Base-by-base conservation (phyloP, 352 stramenopile species). In the Globisporangium splendens region DNA sequence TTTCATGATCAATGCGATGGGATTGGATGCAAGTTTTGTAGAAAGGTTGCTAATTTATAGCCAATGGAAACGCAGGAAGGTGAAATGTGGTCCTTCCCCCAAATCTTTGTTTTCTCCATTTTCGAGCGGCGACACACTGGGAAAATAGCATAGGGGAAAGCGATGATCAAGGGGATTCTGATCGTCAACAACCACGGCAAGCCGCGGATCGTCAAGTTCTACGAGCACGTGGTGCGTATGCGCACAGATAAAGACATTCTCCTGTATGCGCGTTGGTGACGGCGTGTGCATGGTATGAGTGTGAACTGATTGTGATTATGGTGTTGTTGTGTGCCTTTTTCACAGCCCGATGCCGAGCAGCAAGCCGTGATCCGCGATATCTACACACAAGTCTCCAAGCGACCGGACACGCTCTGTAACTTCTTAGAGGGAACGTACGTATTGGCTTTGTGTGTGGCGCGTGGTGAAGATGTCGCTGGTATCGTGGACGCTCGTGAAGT, bases 141-240 rank as follows among this genome's bases (percentile, higher is more conserved):
- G 11, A 11, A 3, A 41, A 46, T 14, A 39, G 52, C 42, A 42
- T 49, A 14, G 41, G 8, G 3, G 46, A 33, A 15, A 31, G 12
- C 22, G 39, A 99, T 99, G 96, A 99, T 99, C 65, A 98, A 99
- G 77, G 97, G 95, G 57, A 97, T 99, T 56, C 84, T 99, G 33
- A 99, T 99, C 74, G 94, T 99, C 12, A 99, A 99, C 78, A 99
- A 99, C 80, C 96, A 99, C 69, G 97, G 97, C 50, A 98, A 99
- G 75, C 96, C 96, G 50, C 95, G 97, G 31, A 91, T 99, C 53
- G 90, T 97, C 69, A 99, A 99, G 84, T 99, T 99, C 83, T 99
- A 99, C 75, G 95, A 99, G 83, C 92, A 96, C 38, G 94, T 99
- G 73, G 93, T 97, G 68, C 78, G 89, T 85, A 31, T 5, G 24